These are phyloP conservation scores for Cadophora sp. DNA, from an alignment of 2,329 filamentous ascomycete species.

Conservation along the genomic window DNA sequence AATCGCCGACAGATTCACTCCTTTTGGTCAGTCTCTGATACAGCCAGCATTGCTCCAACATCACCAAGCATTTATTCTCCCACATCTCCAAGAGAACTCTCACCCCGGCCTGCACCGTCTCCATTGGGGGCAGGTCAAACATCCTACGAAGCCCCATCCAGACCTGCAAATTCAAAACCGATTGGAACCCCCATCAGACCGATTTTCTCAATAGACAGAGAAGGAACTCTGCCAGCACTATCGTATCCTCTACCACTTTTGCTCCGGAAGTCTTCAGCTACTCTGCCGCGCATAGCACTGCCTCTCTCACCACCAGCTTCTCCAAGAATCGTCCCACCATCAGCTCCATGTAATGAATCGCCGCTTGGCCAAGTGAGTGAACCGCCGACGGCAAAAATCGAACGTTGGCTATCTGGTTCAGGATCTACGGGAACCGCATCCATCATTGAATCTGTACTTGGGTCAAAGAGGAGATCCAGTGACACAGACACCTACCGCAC, in stretches of 20 bases:
- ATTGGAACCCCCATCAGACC: not conserved
- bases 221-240: not conserved
- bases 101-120: not conserved
- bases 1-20: conserved; percentile 2
- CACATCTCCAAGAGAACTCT: not conserved
- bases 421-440: conserved; percentile 2
- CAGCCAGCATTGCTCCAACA: conserved; percentile 9
- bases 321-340: not conserved
- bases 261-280: conserved; percentile 2
- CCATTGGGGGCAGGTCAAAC: not conserved
- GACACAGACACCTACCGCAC: not conserved
- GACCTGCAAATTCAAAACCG: not conserved
- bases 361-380: not conserved
- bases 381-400: not conserved
- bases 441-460: not conserved
- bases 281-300: not conserved
- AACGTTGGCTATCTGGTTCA: conserved; percentile 8
- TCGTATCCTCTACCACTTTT: conserved; percentile 9
- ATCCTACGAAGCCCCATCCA: not conserved
- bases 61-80: conserved; percentile 19
- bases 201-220: not conserved
- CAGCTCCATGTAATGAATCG: not conserved
- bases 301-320: not conserved
- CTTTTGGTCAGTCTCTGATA: conserved; percentile 16
- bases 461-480: not conserved